Evolutionary conservation across 2,329 filamentous ascomycete genomes (phyloP), one percentile per base, ranked within the genome.

Genomic region (Fusarium coffeatum): DNA sequence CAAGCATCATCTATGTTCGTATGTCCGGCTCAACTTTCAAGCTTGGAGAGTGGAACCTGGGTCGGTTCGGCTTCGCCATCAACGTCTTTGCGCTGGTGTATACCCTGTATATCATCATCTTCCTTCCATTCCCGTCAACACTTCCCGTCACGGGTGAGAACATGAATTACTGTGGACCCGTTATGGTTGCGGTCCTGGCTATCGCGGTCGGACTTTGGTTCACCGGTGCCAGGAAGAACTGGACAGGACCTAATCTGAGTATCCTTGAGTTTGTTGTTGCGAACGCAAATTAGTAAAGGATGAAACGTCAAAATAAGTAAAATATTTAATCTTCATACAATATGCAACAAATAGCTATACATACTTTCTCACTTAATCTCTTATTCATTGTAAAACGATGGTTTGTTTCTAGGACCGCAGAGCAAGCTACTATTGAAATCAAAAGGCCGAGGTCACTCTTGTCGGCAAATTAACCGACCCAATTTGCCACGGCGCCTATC

Each of bases 161-260:
- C 25, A 74, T 74, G 72, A 74, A 74, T 16, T 74, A 74, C 42
- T 74, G 72, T 15, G 72, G 72, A 1, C 72, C 71, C 0, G 72
- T 74, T 34, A 74, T 74, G 72, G 66, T 71, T 6, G 55, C 62
- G 0, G 72, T 74, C 5, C 45, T 74, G 9, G 46, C 46, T 3
- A 55, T 74, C 10, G 73, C 72, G 4, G 34, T 74, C 34, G 64
- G 32, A 6, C 18, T 74, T 13, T 74, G 72, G 72, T 54, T 66
- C 20, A 43, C 41, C 2, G 66, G 56, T 18, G 72, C 72, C 1
- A 72, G 59, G 22, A 74, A 74, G 59, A 57, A 73, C 25, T 74
- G 72, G 72, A 46, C 27, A 3, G 72, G 72, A 0, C 72, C 72
- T 1, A 74, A 74, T 37, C 32, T 74, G 9, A 74, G 55, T 2